These are phyloP conservation scores for Candida awuae DNA, from an alignment of 805 yeast genomes.

Conservation along the genomic window DNA sequence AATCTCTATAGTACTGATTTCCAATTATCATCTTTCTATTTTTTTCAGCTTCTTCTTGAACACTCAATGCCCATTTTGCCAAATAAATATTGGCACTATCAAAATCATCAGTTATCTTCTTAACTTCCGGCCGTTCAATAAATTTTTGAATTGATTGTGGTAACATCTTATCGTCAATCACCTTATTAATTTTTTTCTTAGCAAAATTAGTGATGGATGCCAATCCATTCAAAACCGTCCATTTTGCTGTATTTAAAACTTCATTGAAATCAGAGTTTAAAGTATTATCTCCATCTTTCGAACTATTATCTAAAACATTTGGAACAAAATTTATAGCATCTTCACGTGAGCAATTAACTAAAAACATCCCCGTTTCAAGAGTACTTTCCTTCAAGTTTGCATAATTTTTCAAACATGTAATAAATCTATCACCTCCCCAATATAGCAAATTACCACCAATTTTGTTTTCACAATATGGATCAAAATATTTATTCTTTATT, in stretches of 20 bases:
- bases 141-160: conserved; percentile 54
- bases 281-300: conserved; percentile 25
- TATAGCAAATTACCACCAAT: conserved; percentile 43
- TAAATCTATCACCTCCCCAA: conserved; percentile 90
- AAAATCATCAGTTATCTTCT: conserved; percentile 76
- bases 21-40: conserved; percentile 44
- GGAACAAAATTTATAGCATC: conserved; percentile 58
- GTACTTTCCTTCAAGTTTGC: conserved; percentile 62
- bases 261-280: conserved; percentile 36
- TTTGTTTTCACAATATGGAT: conserved; percentile 55
- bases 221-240: conserved; percentile 78
- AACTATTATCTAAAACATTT: conserved; percentile 30
- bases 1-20: conserved; percentile 48
- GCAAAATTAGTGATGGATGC: conserved; percentile 70
- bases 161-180: conserved; percentile 34
- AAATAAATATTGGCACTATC: conserved; percentile 86
- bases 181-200: conserved; percentile 53
- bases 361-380: conserved; percentile 60
- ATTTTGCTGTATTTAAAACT: conserved; percentile 61
- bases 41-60: conserved; percentile 82
- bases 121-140: conserved; percentile 72
- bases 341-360: conserved; percentile 69
- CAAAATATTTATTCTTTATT: conserved; percentile 54
- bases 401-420: conserved; percentile 43
- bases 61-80: conserved; percentile 95